Base-by-base conservation (phyloP, 768 basidiomycete genomes). In the Calocybe indica region DNA sequence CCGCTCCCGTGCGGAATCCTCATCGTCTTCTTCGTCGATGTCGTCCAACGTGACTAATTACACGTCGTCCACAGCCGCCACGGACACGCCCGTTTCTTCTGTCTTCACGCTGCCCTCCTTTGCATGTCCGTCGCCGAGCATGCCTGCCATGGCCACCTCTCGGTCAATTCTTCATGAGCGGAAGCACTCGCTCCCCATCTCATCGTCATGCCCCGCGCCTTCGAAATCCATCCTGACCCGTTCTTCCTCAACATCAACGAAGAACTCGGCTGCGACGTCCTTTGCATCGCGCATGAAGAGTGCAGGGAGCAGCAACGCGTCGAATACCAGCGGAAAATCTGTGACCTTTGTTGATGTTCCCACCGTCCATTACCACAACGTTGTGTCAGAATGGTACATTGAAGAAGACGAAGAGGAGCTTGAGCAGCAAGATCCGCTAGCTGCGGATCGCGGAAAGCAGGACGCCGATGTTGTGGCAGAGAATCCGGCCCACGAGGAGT, bases 311-410 rank as follows among this genome's bases (percentile, higher is more conserved):
- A 22, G 4, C 4, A 22, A 22, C 22, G 22, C 22, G 36, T 46
- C 44, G 29, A 51, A 52, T n/a, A 39, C 65, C 34, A 57, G 63
- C 5, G 66, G 61, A 53, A 80, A 80, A 45, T 83, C 80, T 32
- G 85, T 88, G 43, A 88, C 83, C 54, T 88, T 87, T 52, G 80
- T 80, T 29, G 82, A 84, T 48, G 68, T 71, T 45, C 83, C 84
- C 11, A 83, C 74, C 2, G 70, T 85, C 7, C 75, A 83, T 57
- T 81, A 82, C 47, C 54, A 53, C 11, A 39, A 46, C 37, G 50
- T 45, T 10, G 47, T 38, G 22, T 43, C 38, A 2, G 44, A 10
- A 5, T 32, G 50, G 36, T 48, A 29, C 13, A 8, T 29, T 15
- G 30, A 43, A 40, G 40, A n/a, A 50, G 51, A 58, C 29, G 49